Percentiles rank a stretch among this genome's conserved stretches.
Conservation (phyloP, 768 basidiomycete species). For the Termitomyces sp. region DNA sequence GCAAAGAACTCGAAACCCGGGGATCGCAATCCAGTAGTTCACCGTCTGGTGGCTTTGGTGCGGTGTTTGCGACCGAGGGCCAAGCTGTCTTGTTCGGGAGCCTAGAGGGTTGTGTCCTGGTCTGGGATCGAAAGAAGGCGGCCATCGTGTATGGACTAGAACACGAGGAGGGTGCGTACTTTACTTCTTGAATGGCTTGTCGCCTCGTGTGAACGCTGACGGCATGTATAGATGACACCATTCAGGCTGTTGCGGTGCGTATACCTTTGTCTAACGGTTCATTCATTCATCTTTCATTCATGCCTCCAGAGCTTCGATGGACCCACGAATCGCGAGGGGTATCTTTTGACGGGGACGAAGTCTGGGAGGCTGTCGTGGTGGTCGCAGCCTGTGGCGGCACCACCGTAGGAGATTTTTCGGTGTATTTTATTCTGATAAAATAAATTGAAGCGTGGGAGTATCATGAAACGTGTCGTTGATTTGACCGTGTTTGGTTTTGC, state of each 20-base stretch:
- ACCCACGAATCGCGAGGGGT: constrained; percentile 34
- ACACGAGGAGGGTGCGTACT: constrained; percentile 50
- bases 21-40: not conserved
- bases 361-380: constrained; percentile 59
- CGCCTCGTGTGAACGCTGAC: constrained; percentile 16
- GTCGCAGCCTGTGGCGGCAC: constrained; percentile 42
- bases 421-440: constrained; percentile 3
- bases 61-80: constrained; percentile 51
- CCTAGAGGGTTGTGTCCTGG: constrained; percentile 52
- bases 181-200: constrained; percentile 19
- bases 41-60: constrained; percentile 38
- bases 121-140: constrained; percentile 61
- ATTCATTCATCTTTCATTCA: not conserved
- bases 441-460: constrained; percentile 18
- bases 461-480: constrained; percentile 27
- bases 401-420: constrained; percentile 12
- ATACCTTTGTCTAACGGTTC: constrained; percentile 2
- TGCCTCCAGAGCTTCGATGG: constrained; percentile 47
- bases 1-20: constrained; percentile 36
- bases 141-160: constrained; percentile 58
- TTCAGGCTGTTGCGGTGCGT: constrained; percentile 44
- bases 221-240: constrained; percentile 33
- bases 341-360: constrained; percentile 57
- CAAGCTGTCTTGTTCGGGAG: constrained; percentile 58
- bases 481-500: constrained; percentile 35